These are phyloP conservation scores for Ceratocystis huliohia DNA, from an alignment of 2,329 filamentous ascomycete species.

Conservation along the genomic window DNA sequence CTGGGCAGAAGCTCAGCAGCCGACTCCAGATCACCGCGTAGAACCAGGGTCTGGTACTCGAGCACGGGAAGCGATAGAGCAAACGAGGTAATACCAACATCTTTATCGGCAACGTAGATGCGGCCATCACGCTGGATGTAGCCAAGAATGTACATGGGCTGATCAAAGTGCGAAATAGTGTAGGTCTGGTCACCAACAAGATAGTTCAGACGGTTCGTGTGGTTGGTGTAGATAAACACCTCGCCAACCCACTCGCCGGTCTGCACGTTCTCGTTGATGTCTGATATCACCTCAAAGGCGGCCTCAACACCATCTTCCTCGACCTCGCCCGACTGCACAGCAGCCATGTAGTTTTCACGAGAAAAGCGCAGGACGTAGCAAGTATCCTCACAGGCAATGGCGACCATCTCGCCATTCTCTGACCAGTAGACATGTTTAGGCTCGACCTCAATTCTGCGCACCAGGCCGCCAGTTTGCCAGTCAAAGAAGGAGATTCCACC, in stretches of 20 bases:
- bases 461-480: conserved; percentile 79
- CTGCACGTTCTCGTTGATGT: conserved; percentile 83
- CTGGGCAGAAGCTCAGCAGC: conserved; percentile 72
- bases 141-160: conserved; percentile 85
- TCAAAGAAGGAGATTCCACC: conserved; percentile 94
- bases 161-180: conserved; percentile 93
- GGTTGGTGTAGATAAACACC: conserved; percentile 98
- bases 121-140: conserved; percentile 93
- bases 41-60: conserved; percentile 91
- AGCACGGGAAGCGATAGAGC: conserved; percentile 81
- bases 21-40: conserved; percentile 84
- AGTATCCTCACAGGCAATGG: conserved; percentile 84
- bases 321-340: conserved; percentile 65
- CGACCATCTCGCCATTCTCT: conserved; percentile 84
- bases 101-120: conserved; percentile 91
- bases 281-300: conserved; percentile 90
- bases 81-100: conserved; percentile 83
- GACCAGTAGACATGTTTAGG: conserved; percentile 83
- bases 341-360: conserved; percentile 74
- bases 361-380: conserved; percentile 92
- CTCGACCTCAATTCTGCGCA: conserved; percentile 79
- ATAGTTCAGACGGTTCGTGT: conserved; percentile 92
- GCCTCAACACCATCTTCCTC: conserved; percentile 89
- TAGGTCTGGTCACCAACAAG: conserved; percentile 96
- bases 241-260: conserved; percentile 97